These are phyloP conservation scores for Taphrina confusa DNA, from an alignment of 1,139 yeast genomes.

Conservation along the genomic window DNA sequence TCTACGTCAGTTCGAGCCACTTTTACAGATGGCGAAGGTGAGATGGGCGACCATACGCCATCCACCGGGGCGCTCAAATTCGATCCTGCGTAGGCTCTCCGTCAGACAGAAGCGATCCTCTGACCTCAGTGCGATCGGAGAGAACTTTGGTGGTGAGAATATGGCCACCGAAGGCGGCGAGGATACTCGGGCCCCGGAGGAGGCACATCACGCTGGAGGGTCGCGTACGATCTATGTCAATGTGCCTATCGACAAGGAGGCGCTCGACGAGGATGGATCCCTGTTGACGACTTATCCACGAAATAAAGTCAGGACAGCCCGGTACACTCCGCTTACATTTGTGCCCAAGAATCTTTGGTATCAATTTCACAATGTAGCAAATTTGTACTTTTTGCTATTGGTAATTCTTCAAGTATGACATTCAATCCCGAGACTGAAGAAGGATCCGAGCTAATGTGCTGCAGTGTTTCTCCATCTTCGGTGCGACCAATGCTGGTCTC, in stretches of 20 bases:
- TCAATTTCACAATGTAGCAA: slow-evolving; percentile 89
- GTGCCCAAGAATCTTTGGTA: slow-evolving; percentile 76
- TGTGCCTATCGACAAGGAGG: slow-evolving; percentile 22
- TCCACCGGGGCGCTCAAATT: slow-evolving; percentile 64
- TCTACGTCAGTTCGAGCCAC: background rate
- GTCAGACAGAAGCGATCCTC: slow-evolving; percentile 12
- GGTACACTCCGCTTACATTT: slow-evolving; percentile 86
- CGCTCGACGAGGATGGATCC: slow-evolving; percentile 26
- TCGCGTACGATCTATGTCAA: slow-evolving; percentile 25
- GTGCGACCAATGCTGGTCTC: slow-evolving; percentile 84
- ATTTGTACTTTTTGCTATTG: slow-evolving; percentile 76
- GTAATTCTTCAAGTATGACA: slow-evolving; percentile 64
- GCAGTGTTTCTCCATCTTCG: slow-evolving; percentile 71
- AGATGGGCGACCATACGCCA: slow-evolving; percentile 91
- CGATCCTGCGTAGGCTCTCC: slow-evolving; percentile 30
- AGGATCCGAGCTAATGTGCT: background rate
- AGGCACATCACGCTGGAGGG: background rate
- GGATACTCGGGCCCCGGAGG: slow-evolving; percentile 13
- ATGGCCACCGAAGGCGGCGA: slow-evolving; percentile 23
- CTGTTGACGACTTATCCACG: slow-evolving; percentile 58
- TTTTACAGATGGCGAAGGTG: slow-evolving; percentile 18
- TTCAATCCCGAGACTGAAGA: background rate
- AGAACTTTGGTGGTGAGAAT: slow-evolving; percentile 32
- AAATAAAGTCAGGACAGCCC: slow-evolving; percentile 93
- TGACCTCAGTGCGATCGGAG: slow-evolving; percentile 26